Evolutionary conservation across 106 monocot species (phyloP), one percentile per base, ranked within the genome.

Genomic region (Alisma plantagoaquatica): DNA sequence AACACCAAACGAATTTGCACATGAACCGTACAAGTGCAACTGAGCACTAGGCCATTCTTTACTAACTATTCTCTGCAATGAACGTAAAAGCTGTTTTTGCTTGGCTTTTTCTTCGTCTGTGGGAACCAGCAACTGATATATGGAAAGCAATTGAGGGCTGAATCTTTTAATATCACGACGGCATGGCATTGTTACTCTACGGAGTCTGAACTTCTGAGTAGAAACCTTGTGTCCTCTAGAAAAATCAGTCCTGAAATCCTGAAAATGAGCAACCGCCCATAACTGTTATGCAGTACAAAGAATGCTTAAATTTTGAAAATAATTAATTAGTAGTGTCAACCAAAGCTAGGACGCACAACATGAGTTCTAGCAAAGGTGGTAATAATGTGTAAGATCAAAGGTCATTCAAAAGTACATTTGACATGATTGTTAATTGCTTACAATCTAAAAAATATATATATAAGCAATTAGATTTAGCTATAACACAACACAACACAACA

Each of bases 1-100:
- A 48, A 79, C 81, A 45, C 82, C 98, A 62, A 98, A 98, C 21
- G 85, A 85, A 65, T 85, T 98, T 31, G 98, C 98, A 77, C 90
- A 98, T 22, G 98, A 98, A 57, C 98, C 98, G 66, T 98, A 98
- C 52, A 90, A 54, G 50, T 82, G 72, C 1, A 98, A 72, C 47
- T 63, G 57, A 47, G 98, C 78, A 68, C 70, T 56, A 25, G 98
- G 79, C 98, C 90, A 98, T 74, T 98, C 90, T 61, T 70, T 71
- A 18, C 41, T 71, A 17, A 98, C 82, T 51, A 98, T 17, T 27
- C 72, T 79, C 43, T 47, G 50, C 46, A 98, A 49, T 15, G 68
- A 71, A 17, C 51, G 29, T 50, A 86, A 52, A 21, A 98, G 49
- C 38, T 90, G 75, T 22, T 58, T 90, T 38, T 90, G 98, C 53